A percentile compares a stretch with the other conserved stretches of the same genome.
Conservation (phyloP, 108 stramenopile genomes). For the Nitzschia putrida region DNA sequence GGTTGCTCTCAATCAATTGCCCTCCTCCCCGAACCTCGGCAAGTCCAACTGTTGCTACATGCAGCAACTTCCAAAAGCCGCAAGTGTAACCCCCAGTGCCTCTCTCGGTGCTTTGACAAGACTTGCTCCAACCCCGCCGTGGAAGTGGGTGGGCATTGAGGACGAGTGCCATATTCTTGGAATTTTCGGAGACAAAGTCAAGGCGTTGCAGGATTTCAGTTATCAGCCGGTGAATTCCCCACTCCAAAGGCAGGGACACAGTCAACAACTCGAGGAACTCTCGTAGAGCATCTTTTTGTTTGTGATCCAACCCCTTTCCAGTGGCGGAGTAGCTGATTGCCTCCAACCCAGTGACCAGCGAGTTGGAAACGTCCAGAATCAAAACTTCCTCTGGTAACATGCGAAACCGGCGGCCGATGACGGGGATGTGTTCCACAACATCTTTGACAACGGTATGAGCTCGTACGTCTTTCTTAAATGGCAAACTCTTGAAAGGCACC, state of each 20-base stretch:
- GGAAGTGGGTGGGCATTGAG: slow-evolving; percentile 19
- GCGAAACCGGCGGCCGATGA: slow-evolving; percentile 19
- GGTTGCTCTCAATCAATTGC: slow-evolving; percentile 49
- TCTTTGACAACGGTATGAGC: slow-evolving; percentile 5
- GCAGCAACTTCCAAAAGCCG: slow-evolving; percentile 85
- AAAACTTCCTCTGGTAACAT: slow-evolving; percentile 56
- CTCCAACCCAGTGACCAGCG: slow-evolving; percentile 60
- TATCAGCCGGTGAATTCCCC: slow-evolving; percentile 58
- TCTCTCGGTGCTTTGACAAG: slow-evolving; percentile 21
- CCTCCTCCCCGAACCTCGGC: slow-evolving; percentile 66
- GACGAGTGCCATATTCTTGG: slow-evolving; percentile 40
- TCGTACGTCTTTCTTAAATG: slow-evolving; percentile 40
- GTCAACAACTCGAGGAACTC: slow-evolving; percentile 70
- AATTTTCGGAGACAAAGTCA: slow-evolving; percentile 32
- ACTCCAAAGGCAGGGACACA: slow-evolving; percentile 66
- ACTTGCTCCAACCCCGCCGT: slow-evolving; percentile 39
- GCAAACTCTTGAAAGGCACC: slow-evolving; percentile 19
- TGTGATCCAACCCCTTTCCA: slow-evolving; percentile 36
- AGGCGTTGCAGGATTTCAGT: slow-evolving; percentile 43
- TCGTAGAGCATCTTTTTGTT: slow-evolving; percentile 43
- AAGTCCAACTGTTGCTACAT: slow-evolving; percentile 71
- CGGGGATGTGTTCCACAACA: slow-evolving; percentile 24
- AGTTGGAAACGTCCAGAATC: slow-evolving; percentile 65
- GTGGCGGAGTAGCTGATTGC: slow-evolving; percentile 45
- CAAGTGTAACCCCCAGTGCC: slow-evolving; percentile 56